These are phyloP conservation scores for Saturnispora mendoncae DNA, from an alignment of 805 yeast species.

Conservation along the genomic window DNA sequence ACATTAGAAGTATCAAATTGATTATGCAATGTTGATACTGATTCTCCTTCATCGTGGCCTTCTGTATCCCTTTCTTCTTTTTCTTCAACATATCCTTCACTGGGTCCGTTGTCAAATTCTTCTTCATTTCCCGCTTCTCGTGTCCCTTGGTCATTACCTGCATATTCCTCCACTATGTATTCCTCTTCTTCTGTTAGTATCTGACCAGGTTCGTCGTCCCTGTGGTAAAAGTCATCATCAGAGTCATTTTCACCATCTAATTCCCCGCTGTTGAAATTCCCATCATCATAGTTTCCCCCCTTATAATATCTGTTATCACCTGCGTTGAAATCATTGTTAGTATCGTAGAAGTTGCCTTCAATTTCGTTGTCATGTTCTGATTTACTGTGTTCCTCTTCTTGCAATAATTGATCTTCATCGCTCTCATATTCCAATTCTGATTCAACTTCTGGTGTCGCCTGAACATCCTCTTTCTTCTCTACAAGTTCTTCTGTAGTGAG, in stretches of 20 bases:
- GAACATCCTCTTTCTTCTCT: too few relatives aligned
- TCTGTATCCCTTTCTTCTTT: neutral
- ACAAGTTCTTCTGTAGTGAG: too few relatives aligned
- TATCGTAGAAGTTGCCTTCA: neutral
- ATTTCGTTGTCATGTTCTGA: neutral
- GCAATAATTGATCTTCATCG: conserved; percentile 11
- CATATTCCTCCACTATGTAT: neutral
- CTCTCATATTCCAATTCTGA: conserved; percentile 27
- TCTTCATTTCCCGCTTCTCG: neutral
- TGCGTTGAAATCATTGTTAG: conserved; percentile 4
- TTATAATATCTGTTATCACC: neutral
- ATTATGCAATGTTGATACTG: neutral
- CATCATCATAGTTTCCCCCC: neutral
- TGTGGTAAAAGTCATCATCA: neutral
- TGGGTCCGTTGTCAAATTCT: too few relatives aligned
- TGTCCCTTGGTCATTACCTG: neutral
- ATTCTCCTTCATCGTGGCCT: neutral
- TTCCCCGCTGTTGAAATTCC: conserved; percentile 3
- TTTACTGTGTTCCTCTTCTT: neutral
- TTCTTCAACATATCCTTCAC: conserved; percentile 3
- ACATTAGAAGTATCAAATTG: too few relatives aligned
- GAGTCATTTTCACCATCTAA: conserved; percentile 1
- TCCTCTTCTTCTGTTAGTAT: conserved; percentile 5
- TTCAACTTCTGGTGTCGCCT: conserved; percentile 14
- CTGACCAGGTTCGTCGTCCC: conserved; percentile 2